Percentiles rank a stretch among this genome's conserved stretches.
These are phyloP conservation scores for Rheum nobile DNA, from an alignment of 148 eudicot species.

Conservation along the genomic window DNA sequence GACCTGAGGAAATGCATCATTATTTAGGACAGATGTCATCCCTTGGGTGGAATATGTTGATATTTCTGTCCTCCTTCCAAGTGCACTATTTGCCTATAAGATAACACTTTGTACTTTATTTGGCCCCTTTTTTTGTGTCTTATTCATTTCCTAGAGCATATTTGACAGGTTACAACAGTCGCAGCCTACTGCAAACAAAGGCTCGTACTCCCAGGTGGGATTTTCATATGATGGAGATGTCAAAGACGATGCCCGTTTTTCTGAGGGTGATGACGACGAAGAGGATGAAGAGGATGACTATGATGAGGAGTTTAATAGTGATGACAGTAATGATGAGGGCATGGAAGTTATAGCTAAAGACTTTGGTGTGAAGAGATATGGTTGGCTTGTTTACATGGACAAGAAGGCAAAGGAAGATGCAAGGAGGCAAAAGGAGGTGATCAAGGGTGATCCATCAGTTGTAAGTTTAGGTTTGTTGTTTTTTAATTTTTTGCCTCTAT, in stretches of 20 bases:
- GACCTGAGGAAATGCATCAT: neutral
- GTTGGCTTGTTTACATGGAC: constrained; percentile 98
- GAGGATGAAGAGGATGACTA: constrained; percentile 83
- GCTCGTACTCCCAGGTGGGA: constrained; percentile 92
- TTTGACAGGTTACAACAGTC: constrained; percentile 43
- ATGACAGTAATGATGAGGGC: constrained; percentile 88
- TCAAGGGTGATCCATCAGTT: constrained; percentile 97
- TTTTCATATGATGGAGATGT: constrained; percentile 90
- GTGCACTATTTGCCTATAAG: neutral
- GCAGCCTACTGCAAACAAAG: constrained; percentile 78
- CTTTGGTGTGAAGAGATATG: constrained; percentile 93
- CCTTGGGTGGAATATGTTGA: neutral
- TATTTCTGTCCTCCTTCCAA: neutral
- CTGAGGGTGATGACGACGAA: constrained; percentile 65
- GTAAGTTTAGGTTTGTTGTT: constrained; percentile 32
- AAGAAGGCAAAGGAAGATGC: constrained; percentile 96
- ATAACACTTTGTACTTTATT: neutral
- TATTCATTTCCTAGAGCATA: neutral
- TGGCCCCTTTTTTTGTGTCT: neutral
- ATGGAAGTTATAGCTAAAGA: constrained; percentile 97
- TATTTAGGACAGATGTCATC: neutral
- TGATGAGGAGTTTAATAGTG: constrained; percentile 92
- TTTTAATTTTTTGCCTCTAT: neutral
- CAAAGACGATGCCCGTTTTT: constrained; percentile 54
- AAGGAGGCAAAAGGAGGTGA: constrained; percentile 90